Evolutionary conservation across 129 eudicot species (phyloP).

Genomic region (Calendula officinalis): DNA sequence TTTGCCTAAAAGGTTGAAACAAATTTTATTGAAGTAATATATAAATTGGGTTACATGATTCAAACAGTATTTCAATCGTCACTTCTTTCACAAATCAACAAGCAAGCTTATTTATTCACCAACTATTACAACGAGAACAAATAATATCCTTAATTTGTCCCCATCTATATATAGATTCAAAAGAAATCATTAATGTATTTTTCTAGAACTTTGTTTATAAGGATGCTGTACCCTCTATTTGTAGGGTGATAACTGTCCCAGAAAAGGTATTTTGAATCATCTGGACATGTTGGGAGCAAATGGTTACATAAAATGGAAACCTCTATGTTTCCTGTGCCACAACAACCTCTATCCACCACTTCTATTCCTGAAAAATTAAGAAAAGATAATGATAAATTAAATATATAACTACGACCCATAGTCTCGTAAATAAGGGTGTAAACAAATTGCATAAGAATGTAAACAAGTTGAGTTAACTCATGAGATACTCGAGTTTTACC

Average conservation of each 20-base stretch:
- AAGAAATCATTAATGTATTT: slow-evolving; percentile 24
- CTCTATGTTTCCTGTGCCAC: slow-evolving; percentile 70
- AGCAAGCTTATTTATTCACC: background rate
- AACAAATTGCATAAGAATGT: too few species aligned
- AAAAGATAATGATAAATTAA: background rate
- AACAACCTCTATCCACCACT: slow-evolving; percentile 52
- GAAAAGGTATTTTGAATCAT: slow-evolving; percentile 44
- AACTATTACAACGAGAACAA: background rate
- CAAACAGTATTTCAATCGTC: background rate
- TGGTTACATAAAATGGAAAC: slow-evolving; percentile 51
- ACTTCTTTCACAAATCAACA: slow-evolving; percentile 1
- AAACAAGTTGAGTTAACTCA: too few species aligned
- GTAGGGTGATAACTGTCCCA: slow-evolving; percentile 80
- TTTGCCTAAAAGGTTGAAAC: too few species aligned
- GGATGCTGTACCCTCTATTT: slow-evolving; percentile 44
- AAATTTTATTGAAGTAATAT: background rate
- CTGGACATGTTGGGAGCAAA: slow-evolving; percentile 33
- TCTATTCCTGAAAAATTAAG: slow-evolving; percentile 39
- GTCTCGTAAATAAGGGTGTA: too few species aligned
- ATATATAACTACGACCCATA: background rate
- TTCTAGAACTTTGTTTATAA: slow-evolving; percentile 22
- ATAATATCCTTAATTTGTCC: background rate
- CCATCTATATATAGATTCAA: background rate
- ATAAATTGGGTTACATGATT: background rate
- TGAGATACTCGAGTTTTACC: too few species aligned